Evolutionary conservation across 2,329 filamentous ascomycete species (phyloP).

Genomic region (Botrytis byssoidea): DNA sequence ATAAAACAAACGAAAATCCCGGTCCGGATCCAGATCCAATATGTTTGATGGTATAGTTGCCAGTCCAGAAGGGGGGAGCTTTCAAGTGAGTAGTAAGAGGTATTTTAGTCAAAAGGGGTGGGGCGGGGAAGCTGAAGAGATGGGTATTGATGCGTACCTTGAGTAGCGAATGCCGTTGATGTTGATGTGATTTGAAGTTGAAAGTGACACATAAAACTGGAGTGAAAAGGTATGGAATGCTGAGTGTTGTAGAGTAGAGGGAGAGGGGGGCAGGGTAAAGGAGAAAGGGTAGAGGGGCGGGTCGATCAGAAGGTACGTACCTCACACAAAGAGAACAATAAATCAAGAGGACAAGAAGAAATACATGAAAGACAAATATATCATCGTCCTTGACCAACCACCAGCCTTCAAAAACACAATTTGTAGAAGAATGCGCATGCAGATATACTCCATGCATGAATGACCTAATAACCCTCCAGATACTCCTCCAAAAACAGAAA

Average conservation of each 20-base stretch:
- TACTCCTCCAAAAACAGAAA: conserved; percentile 6
- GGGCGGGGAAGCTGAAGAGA: conserved; percentile 3
- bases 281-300: conserved; percentile 4
- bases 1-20: neutral
- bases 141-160: conserved; percentile 27
- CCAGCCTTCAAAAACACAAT: conserved; percentile 27
- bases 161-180: neutral
- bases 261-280: conserved; percentile 4
- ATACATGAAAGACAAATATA: conserved; percentile 23
- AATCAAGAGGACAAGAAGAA: conserved; percentile 8
- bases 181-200: neutral
- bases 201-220: neutral
- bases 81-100: conserved; percentile 37
- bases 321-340: conserved; percentile 26
- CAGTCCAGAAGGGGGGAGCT: conserved; percentile 25
- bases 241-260: neutral
- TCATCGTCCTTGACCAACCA: conserved; percentile 22
- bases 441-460: conserved; percentile 22
- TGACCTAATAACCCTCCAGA: conserved; percentile 2
- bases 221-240: neutral
- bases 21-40: neutral
- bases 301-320: conserved; percentile 33
- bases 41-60: neutral
- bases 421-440: conserved; percentile 27
- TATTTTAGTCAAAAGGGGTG: neutral